phyloP scores from a whole-genome alignment of 2,329 filamentous ascomycete species.

The Penicillium sp. region DNA sequence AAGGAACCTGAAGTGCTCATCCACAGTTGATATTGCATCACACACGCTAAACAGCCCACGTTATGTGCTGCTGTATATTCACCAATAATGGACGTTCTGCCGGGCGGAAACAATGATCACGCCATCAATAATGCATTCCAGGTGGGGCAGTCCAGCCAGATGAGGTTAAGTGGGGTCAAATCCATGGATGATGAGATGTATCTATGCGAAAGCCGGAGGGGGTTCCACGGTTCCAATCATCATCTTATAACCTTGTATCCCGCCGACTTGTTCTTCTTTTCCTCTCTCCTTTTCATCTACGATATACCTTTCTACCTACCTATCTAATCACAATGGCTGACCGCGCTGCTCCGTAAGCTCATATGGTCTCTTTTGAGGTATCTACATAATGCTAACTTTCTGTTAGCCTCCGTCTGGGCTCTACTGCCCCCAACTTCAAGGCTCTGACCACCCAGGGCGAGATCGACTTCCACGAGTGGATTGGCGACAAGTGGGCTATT shows the following conservation, averaged over 20 bases:
- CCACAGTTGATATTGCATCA: constrained; percentile 7
- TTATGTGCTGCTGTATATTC: neutral
- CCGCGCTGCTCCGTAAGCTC: constrained; percentile 46
- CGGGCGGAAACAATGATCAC: constrained; percentile 25
- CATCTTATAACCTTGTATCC: neutral
- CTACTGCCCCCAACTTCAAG: constrained; percentile 67
- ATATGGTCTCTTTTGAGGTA: neutral
- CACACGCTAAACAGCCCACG: constrained; percentile 29
- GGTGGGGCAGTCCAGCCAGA: neutral
- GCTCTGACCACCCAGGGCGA: constrained; percentile 65
- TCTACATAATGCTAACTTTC: constrained; percentile 10
- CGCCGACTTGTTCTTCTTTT: neutral
- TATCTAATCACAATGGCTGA: constrained; percentile 41
- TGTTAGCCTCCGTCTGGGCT: constrained; percentile 62
- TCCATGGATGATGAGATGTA: constrained; percentile 17
- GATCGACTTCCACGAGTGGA: constrained; percentile 71
- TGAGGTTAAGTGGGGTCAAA: constrained; percentile 9
- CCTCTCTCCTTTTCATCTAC: constrained; percentile 5
- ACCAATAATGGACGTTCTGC: constrained; percentile 35
- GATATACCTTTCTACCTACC: neutral
- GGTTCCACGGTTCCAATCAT: neutral
- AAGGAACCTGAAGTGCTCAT: constrained; percentile 1
- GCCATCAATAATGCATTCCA: constrained; percentile 26
- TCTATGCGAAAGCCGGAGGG: constrained; percentile 16
- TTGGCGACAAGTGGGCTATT: constrained; percentile 68